A percentile compares a stretch with the other conserved stretches of the same genome.
Conservation (phyloP, 176 grass and related monocot species). For the Triticum timopheevii region DNA sequence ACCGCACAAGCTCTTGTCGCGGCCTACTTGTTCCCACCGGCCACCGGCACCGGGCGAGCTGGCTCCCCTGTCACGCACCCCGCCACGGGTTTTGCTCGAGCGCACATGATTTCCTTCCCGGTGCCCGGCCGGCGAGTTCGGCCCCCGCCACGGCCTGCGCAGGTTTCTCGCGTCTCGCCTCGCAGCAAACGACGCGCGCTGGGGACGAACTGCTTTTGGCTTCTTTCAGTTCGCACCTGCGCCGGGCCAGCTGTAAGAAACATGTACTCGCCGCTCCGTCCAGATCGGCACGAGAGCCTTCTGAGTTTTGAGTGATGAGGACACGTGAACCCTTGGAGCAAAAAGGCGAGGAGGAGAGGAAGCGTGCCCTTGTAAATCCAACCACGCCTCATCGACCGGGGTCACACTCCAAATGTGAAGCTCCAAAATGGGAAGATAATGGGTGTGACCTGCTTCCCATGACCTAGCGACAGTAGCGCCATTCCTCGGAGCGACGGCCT, state of each 20-base stretch:
- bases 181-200: neutral
- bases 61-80: too few relatives aligned
- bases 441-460: neutral
- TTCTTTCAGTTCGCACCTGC: neutral
- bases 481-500: neutral
- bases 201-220: neutral
- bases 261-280: neutral
- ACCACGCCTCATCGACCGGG: neutral
- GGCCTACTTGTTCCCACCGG: too few relatives aligned
- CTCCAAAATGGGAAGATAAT: neutral
- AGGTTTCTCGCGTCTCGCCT: neutral
- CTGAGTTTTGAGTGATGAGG: neutral
- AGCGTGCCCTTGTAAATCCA: neutral
- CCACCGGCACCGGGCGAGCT: too few relatives aligned
- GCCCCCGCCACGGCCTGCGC: neutral
- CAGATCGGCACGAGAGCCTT: neutral
- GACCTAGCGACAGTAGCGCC: neutral
- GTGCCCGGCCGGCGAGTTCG: neutral
- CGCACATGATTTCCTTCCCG: neutral
- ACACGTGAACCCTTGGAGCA: neutral
- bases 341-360: neutral
- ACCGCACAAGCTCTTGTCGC: too few relatives aligned
- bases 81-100: neutral
- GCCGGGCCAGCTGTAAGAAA: neutral
- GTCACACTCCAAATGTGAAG: constrained; percentile 37